A percentile compares a stretch with the other conserved stretches of the same genome.
phyloP scores from a whole-genome alignment of 352 stramenopile species.

The Plasmopara viticola region DNA sequence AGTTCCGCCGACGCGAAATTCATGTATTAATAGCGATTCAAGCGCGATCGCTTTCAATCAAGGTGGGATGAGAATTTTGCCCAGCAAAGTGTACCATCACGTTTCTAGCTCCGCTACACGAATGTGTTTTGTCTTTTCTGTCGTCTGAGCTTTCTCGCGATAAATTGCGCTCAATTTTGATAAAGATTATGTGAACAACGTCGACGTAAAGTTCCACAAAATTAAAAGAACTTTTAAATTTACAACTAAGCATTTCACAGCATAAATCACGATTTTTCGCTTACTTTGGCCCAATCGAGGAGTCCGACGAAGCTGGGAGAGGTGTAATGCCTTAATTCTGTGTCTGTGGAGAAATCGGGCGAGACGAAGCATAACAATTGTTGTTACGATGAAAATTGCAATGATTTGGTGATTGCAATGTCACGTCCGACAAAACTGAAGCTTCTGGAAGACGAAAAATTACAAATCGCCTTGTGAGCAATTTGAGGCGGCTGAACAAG shows the following conservation, averaged over 20 bases:
- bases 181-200: too few species aligned
- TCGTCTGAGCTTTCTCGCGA: constrained; percentile 42
- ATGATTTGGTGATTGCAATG: too few species aligned
- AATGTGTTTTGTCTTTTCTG: constrained; percentile 27
- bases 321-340: too few species aligned
- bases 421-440: constrained; percentile 71
- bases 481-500: too few species aligned
- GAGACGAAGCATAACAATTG: constrained; percentile 39
- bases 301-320: constrained; percentile 50
- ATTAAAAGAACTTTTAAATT: too few species aligned
- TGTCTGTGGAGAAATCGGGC: too few species aligned
- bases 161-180: too few species aligned
- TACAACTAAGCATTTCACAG: too few species aligned
- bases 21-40: neutral
- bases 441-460: constrained; percentile 17
- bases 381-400: constrained; percentile 20
- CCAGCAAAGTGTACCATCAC: constrained; percentile 24
- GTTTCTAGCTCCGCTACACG: constrained; percentile 31
- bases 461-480: too few species aligned
- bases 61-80: constrained; percentile 4
- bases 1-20: too few species aligned
- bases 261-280: constrained; percentile 60
- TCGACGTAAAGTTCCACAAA: too few species aligned
- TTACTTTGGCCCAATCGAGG: constrained; percentile 62
- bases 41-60: neutral